phyloP scores from a whole-genome alignment of 495 filamentous ascomycete genomes.

The Rhizodiscina lignyota region DNA sequence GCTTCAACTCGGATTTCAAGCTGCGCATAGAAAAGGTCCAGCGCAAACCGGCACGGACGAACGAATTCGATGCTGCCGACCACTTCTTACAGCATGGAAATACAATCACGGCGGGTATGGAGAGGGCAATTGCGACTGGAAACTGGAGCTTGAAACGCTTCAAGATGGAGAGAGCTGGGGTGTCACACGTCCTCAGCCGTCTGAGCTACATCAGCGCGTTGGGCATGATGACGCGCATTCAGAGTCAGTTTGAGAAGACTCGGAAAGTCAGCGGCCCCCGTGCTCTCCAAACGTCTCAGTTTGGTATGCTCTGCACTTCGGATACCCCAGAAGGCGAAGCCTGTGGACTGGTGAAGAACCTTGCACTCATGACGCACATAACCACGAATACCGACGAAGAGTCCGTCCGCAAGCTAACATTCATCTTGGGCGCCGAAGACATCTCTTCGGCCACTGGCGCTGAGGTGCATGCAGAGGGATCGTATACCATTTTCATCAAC shows the following conservation, averaged over 20 bases:
- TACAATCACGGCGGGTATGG: slow-evolving; percentile 77
- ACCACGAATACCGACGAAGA: slow-evolving; percentile 89
- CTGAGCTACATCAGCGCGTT: slow-evolving; percentile 92
- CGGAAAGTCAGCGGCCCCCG: slow-evolving; percentile 88
- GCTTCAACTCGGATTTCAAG: slow-evolving; percentile 74
- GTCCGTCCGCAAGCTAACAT: slow-evolving; percentile 65
- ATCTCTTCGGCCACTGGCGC: slow-evolving; percentile 54
- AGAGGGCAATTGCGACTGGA: slow-evolving; percentile 84
- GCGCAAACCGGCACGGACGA: slow-evolving; percentile 72
- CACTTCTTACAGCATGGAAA: slow-evolving; percentile 61
- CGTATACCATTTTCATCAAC: slow-evolving; percentile 86
- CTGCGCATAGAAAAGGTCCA: slow-evolving; percentile 83
- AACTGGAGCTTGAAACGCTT: slow-evolving; percentile 97
- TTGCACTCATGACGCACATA: slow-evolving; percentile 98
- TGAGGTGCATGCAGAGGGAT: slow-evolving; percentile 67
- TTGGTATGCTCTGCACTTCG: slow-evolving; percentile 90
- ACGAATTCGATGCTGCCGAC: slow-evolving; percentile 68
- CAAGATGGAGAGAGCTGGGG: slow-evolving; percentile 93
- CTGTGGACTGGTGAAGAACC: slow-evolving; percentile 93
- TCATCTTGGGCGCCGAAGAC: slow-evolving; percentile 63
- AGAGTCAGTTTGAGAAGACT: slow-evolving; percentile 96
- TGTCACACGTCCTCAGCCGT: slow-evolving; percentile 89
- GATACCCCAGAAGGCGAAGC: slow-evolving; percentile 98
- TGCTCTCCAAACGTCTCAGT: slow-evolving; percentile 91
- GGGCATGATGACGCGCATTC: slow-evolving; percentile 99